A percentile compares a stretch with the other conserved stretches of the same genome.
phyloP scores from a whole-genome alignment of 169 alveolate genomes.

The Plasmodium vivax region DNA sequence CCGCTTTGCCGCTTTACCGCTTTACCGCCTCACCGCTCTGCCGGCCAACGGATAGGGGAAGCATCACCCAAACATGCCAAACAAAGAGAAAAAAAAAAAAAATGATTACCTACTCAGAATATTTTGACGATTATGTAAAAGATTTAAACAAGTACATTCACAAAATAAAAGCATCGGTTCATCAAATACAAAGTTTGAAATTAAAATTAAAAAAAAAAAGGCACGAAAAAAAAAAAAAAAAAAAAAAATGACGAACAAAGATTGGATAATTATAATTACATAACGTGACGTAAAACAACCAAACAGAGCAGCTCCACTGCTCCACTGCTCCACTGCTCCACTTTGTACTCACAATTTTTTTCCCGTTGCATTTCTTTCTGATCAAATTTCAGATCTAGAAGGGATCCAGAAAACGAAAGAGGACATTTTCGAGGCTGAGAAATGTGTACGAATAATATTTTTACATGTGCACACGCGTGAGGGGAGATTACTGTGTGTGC shows the following conservation, averaged over 20 bases:
- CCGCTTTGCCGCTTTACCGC: not conserved
- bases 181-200: constrained; percentile 53
- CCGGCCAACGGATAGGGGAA: not conserved
- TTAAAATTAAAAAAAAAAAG: constrained; percentile 4
- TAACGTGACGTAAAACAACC: constrained; percentile 7
- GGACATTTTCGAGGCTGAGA: constrained; percentile 67
- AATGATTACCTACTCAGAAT: constrained; percentile 74
- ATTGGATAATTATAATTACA: constrained; percentile 9
- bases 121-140: constrained; percentile 60
- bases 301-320: not conserved
- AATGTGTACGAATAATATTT: constrained; percentile 47
- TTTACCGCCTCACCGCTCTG: not conserved
- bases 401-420: constrained; percentile 37
- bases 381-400: constrained; percentile 27
- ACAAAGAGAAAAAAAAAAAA: constrained; percentile 24
- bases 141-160: constrained; percentile 42
- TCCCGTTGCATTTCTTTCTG: not conserved
- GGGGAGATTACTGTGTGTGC: not conserved
- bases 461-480: constrained; percentile 10
- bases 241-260: not conserved
- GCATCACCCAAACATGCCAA: not conserved
- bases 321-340: not conserved
- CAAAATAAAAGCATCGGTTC: constrained; percentile 57
- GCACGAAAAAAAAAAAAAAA: not conserved
- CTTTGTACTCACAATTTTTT: not conserved